A percentile compares a stretch with the other conserved stretches of the same genome.
These are phyloP conservation scores for Trichosanthes truncata DNA, from an alignment of 306 rosid species.

Conservation along the genomic window DNA sequence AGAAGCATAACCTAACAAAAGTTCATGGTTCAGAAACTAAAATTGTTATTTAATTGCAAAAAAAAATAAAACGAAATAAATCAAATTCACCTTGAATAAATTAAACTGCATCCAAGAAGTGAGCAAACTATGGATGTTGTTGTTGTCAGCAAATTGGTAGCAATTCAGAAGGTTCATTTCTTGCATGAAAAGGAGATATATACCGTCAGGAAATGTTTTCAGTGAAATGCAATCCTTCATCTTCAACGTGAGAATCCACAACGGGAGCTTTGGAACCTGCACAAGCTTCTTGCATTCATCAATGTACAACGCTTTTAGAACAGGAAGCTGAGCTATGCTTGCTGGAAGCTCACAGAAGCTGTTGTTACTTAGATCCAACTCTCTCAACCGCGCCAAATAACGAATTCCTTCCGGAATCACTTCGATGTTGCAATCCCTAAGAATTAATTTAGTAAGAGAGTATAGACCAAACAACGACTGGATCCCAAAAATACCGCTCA, in stretches of 20 bases:
- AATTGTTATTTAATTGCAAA: too few relatives aligned
- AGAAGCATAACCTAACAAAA: too few relatives aligned
- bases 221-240: background rate
- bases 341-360: background rate
- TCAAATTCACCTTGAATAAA: too few relatives aligned
- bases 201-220: background rate
- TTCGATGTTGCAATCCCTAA: background rate
- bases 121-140: too few relatives aligned
- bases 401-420: background rate
- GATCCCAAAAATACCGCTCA: background rate
- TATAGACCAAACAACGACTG: background rate
- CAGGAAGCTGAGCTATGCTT: constrained; percentile 1
- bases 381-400: background rate
- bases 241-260: accelerated
- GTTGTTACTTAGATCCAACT: background rate
- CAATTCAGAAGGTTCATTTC: background rate
- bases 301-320: accelerated
- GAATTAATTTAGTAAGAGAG: background rate
- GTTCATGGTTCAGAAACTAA: too few relatives aligned
- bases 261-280: background rate
- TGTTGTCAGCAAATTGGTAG: background rate
- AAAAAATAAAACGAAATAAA: too few relatives aligned
- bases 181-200: background rate
- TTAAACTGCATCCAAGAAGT: background rate
- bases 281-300: background rate